These are phyloP conservation scores for Anethum foeniculum DNA, from an alignment of 140 eudicot genomes.

Conservation along the genomic window DNA sequence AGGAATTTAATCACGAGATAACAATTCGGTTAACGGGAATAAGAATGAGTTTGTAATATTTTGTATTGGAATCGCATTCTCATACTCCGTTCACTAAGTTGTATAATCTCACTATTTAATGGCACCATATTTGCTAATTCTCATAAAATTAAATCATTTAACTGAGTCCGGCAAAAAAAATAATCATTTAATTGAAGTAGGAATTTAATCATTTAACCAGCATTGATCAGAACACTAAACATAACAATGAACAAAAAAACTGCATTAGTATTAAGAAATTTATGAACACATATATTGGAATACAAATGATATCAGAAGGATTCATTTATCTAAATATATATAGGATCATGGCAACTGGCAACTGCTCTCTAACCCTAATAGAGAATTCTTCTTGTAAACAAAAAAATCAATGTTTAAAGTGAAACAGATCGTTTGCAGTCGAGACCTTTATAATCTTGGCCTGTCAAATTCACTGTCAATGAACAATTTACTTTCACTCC, in stretches of 20 bases:
- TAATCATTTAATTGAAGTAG: too few relatives aligned
- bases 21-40: too few relatives aligned
- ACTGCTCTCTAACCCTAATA: background rate
- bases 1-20: too few relatives aligned
- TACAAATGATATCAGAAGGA: background rate
- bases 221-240: background rate
- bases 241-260: background rate
- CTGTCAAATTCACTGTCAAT: constrained; percentile 25
- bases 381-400: background rate
- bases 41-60: too few relatives aligned
- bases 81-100: too few relatives aligned
- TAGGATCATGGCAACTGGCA: background rate
- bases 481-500: constrained; percentile 52
- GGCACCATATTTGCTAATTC: too few relatives aligned
- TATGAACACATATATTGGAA: background rate
- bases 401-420: background rate
- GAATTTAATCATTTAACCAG: background rate
- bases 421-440: constrained; percentile 33
- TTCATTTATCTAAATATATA: background rate
- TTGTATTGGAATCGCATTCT: too few relatives aligned
- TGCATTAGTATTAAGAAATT: background rate
- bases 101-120: too few relatives aligned
- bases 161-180: too few relatives aligned
- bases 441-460: constrained; percentile 22
- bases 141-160: too few relatives aligned